Conservation (phyloP, 805 yeast species). For the Metschnikowia santaceciliae region DNA sequence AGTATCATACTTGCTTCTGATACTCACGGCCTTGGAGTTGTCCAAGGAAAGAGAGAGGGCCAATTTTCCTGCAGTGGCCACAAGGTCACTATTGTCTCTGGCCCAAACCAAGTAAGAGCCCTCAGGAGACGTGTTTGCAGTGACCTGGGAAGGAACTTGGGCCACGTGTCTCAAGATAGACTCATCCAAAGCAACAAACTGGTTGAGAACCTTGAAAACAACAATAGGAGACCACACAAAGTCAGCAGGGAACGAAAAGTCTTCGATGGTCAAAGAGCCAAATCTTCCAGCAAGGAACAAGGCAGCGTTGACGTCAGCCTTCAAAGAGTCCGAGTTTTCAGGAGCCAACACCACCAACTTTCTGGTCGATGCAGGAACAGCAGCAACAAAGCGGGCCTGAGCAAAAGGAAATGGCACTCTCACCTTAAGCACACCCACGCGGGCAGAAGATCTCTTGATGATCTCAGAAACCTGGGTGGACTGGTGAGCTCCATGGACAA, state of each 20-base stretch:
- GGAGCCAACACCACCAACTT: conserved; percentile 69
- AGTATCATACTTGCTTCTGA: conserved; percentile 71
- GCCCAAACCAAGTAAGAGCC: conserved; percentile 61
- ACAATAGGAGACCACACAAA: conserved; percentile 57
- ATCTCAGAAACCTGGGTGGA: conserved; percentile 49
- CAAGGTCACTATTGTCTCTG: conserved; percentile 55
- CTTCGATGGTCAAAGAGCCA: conserved; percentile 41
- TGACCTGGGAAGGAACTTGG: conserved; percentile 17
- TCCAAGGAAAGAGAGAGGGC: conserved; percentile 69
- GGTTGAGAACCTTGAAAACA: conserved; percentile 43
- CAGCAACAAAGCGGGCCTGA: conserved; percentile 50
- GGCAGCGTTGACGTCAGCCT: conserved; percentile 70
- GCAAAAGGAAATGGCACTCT: conserved; percentile 83
- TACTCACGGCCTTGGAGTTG: conserved; percentile 46
- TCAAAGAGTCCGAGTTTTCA: conserved; percentile 44
- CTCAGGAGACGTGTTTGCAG: conserved; percentile 41
- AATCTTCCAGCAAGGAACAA: conserved; percentile 49
- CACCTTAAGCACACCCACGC: conserved; percentile 61
- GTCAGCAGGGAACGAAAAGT: conserved; percentile 48
- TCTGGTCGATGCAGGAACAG: conserved; percentile 56
- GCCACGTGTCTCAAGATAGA: conserved; percentile 20
- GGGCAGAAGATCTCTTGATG: conserved; percentile 29
- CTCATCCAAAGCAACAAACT: conserved; percentile 36
- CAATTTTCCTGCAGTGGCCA: conserved; percentile 56
- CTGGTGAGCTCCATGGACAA: conserved; percentile 73